Evolutionary conservation across 2,329 filamentous ascomycete genomes (phyloP).

Genomic region (Aaosphaeria pasadenensis): DNA sequence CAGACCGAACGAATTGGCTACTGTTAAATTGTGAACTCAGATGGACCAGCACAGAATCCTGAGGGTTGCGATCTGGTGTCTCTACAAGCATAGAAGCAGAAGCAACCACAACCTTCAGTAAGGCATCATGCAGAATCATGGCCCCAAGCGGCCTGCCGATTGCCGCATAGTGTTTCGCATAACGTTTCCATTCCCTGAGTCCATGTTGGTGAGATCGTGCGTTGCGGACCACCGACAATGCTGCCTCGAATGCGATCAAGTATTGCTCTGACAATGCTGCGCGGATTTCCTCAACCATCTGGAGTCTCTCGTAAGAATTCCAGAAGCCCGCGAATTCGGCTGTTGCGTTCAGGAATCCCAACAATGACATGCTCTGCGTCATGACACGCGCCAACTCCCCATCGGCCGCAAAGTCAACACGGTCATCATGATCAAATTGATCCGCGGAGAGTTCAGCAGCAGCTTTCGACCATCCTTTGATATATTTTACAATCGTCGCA

Average conservation of each 20-base stretch:
- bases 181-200: constrained; percentile 83
- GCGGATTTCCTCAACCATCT: constrained; percentile 68
- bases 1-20: constrained; percentile 11
- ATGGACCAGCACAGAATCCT: constrained; percentile 68
- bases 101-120: constrained; percentile 79
- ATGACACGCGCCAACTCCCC: constrained; percentile 62
- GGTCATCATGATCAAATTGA: constrained; percentile 55
- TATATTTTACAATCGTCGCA: constrained; percentile 67
- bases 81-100: constrained; percentile 71
- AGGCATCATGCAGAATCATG: constrained; percentile 85
- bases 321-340: constrained; percentile 79
- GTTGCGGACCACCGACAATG: constrained; percentile 87
- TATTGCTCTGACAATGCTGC: constrained; percentile 79
- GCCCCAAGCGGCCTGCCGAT: constrained; percentile 80
- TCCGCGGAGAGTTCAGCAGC: constrained; percentile 56
- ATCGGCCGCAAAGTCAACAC: constrained; percentile 46
- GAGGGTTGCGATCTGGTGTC: constrained; percentile 57
- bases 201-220: constrained; percentile 62
- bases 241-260: constrained; percentile 81
- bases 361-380: constrained; percentile 77
- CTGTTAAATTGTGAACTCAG: constrained; percentile 41
- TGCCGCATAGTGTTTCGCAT: constrained; percentile 77
- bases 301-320: constrained; percentile 69
- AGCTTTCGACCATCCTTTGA: constrained; percentile 66
- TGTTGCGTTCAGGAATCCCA: constrained; percentile 85